Evolutionary conservation across 1,139 yeast species (phyloP), one percentile per base, ranked within the genome.

Genomic region (Nakaseomyces sp.): DNA sequence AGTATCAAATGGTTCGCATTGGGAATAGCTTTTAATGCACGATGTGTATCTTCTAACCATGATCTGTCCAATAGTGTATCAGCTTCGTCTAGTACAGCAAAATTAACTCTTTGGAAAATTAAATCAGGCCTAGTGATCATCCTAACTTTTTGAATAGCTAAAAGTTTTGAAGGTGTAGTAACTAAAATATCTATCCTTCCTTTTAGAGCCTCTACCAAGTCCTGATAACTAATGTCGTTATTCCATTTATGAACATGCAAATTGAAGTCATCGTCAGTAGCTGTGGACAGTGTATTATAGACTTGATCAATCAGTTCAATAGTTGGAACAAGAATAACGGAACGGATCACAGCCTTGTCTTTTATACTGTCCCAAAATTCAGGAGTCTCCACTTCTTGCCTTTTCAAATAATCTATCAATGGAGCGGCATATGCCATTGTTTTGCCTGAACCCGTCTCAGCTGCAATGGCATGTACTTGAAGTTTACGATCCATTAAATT

Each of bases 371-470:
- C 64, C 68, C 72, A 71, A 13, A 55, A 54, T 41, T 64, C 61
- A 0, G 52, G 54, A 2, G 50, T 48, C 35, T 66, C 68, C 5
- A 50, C 50, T 45, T 75, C 76, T 46, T 76, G 78, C 49, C 81
- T 79, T 52, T 74, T 77, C 54, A 86, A 67, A 51, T 76, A 77
- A 43, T 87, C 82, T 42, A 89, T 54, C 32, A 89, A 52, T 0
- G 95, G 88, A 0, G 85, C 77, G 48, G 89, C 62, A 58, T 89
- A 91, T 0, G 96, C 88, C 79, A 95, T 78, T 0, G 98, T 91
- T 61, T 91, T 91, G 7, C 98, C 97, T 0, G 95, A 82, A 0
- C 97, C 98, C 0, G 98, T 91, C 60, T 91, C 97, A 2, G 96
- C 96, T 1, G 96, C 96, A 46, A 91, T 64, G 3, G 94, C 78